Evolutionary conservation across 345 rosid genomes (phyloP).

Genomic region (Populus tremula): DNA sequence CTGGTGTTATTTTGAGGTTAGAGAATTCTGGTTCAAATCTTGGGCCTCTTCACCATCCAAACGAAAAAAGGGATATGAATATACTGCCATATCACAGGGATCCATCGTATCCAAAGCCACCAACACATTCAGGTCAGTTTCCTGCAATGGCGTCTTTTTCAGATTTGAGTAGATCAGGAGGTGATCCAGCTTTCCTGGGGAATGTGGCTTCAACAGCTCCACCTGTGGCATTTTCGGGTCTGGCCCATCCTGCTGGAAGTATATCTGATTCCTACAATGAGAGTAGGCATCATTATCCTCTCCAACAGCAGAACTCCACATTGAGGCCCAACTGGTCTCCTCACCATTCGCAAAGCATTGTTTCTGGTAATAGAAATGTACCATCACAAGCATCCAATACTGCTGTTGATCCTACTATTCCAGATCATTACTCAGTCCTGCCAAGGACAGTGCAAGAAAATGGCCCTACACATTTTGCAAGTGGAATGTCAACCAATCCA

Average conservation of each 20-base stretch:
- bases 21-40: conserved; percentile 51
- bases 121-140: conserved; percentile 28
- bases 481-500: conserved; percentile 32
- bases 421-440: conserved; percentile 26
- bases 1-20: conserved; percentile 80
- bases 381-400: conserved; percentile 31
- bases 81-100: conserved; percentile 38
- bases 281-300: conserved; percentile 40
- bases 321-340: conserved; percentile 44
- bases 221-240: conserved; percentile 30
- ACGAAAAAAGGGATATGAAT: conserved; percentile 42
- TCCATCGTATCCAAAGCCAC: conserved; percentile 35
- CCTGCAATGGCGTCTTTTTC: conserved; percentile 32
- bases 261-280: conserved; percentile 38
- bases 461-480: conserved; percentile 24
- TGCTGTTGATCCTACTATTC: conserved; percentile 24
- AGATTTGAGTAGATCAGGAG: conserved; percentile 33
- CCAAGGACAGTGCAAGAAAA: conserved; percentile 36
- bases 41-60: conserved; percentile 40
- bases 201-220: conserved; percentile 32
- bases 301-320: conserved; percentile 26
- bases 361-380: conserved; percentile 35
- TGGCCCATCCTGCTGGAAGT: conserved; percentile 33
- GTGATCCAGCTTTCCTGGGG: conserved; percentile 29
- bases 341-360: conserved; percentile 7